Evolutionary conservation across 352 stramenopile species (phyloP).

Genomic region (Phytophthora constricta): DNA sequence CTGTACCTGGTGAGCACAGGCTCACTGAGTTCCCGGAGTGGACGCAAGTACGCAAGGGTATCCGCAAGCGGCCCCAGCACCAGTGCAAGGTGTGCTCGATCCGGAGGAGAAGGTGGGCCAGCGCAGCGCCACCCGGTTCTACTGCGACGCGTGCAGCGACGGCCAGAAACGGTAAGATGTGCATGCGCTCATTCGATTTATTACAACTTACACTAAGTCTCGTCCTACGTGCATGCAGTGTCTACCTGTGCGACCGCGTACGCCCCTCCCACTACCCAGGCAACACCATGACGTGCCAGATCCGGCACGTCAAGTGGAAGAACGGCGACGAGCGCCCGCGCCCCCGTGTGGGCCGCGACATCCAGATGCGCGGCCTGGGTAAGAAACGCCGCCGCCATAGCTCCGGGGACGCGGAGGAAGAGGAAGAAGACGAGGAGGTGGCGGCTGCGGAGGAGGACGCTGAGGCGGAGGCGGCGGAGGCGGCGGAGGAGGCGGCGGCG

Average conservation of each 20-base stretch:
- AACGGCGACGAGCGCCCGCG: background rate
- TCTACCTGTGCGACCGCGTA: conserved; percentile 14
- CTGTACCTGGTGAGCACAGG: no score
- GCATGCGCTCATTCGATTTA: background rate
- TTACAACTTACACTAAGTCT: background rate
- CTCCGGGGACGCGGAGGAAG: no score
- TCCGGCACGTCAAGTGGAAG: conserved; percentile 14
- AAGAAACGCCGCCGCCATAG: no score
- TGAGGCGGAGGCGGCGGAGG: no score
- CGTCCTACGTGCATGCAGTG: background rate
- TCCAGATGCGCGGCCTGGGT: conserved; percentile 5
- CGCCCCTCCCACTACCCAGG: background rate
- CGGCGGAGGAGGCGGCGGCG: no score
- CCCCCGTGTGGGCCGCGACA: background rate
- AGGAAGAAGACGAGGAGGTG: no score
- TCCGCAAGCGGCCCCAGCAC: conserved; percentile 13
- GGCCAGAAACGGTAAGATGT: conserved; percentile 10
- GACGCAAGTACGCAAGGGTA: no score
- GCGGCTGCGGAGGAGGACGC: no score
- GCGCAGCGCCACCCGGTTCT: conserved; percentile 10
- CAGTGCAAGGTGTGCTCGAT: conserved; percentile 22
- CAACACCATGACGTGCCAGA: conserved; percentile 21
- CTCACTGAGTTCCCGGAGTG: no score
- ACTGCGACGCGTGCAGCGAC: conserved; percentile 8
- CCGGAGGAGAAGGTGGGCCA: conserved; percentile 1